These are phyloP conservation scores for Phellopilus nigrolimitatus DNA, from an alignment of 1,284 basidiomycete genomes.

Conservation along the genomic window DNA sequence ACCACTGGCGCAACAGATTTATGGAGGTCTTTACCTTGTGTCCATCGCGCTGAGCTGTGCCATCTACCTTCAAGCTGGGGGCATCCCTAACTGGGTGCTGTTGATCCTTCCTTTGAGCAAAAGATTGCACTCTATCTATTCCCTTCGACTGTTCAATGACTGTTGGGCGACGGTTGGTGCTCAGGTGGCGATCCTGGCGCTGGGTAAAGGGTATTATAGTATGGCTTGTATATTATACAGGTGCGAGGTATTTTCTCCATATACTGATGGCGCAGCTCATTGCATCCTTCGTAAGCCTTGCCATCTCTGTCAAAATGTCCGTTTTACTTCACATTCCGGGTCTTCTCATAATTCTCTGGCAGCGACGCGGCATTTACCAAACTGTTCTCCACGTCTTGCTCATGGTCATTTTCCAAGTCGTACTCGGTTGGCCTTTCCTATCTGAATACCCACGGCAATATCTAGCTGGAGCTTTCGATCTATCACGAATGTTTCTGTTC, in stretches of 20 bases:
- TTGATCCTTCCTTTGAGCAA: conserved; percentile 84
- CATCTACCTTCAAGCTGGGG: conserved; percentile 63
- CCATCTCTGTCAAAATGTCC: conserved; percentile 96
- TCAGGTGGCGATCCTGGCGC: conserved; percentile 58
- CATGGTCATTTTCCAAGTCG: conserved; percentile 52
- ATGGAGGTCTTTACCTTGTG: conserved; percentile 65
- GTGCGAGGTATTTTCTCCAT: conserved; percentile 28
- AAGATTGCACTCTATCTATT: conserved; percentile 90
- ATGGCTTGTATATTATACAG: conserved; percentile 68
- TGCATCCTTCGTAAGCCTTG: conserved; percentile 47
- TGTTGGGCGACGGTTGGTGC: conserved; percentile 74
- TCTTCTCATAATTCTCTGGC: conserved; percentile 75
- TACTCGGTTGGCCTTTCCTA: conserved; percentile 75
- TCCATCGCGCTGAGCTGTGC: conserved; percentile 62
- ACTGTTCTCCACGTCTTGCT: conserved; percentile 52
- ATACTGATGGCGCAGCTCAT: background rate
- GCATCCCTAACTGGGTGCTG: conserved; percentile 75
- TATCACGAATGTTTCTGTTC: conserved; percentile 87
- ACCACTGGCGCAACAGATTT: conserved; percentile 72
- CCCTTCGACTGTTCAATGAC: conserved; percentile 93
- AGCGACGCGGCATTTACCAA: conserved; percentile 58
- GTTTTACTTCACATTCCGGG: conserved; percentile 90
- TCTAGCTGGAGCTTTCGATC: conserved; percentile 76
- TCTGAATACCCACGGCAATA: conserved; percentile 60
- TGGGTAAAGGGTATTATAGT: conserved; percentile 54